Percentiles rank a stretch among this genome's conserved stretches.
Evolutionary conservation across 352 stramenopile species (phyloP).

Genomic region (Phytophthora idaei): DNA sequence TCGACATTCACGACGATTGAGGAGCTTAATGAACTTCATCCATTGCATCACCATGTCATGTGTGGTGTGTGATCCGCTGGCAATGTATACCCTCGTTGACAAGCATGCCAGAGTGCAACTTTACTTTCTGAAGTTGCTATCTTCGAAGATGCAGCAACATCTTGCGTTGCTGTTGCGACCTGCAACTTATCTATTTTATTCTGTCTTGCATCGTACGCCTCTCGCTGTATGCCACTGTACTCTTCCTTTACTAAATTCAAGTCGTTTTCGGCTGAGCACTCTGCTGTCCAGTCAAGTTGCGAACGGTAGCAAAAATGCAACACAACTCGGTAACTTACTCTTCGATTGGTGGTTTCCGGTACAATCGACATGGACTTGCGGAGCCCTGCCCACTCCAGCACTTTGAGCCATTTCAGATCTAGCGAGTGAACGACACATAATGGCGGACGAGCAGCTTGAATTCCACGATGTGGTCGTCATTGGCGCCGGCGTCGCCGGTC

Average conservation of each 20-base stretch:
- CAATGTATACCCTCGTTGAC: neutral
- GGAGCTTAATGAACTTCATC: no score
- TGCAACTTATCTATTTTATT: constrained; percentile 17
- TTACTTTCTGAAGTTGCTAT: neutral
- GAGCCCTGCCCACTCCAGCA: neutral
- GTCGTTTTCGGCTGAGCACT: neutral
- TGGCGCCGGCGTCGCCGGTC: constrained; percentile 65
- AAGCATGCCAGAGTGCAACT: neutral
- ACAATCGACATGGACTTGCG: neutral
- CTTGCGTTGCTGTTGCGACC: no score
- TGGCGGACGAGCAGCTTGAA: constrained; percentile 26
- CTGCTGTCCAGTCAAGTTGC: constrained; percentile 39
- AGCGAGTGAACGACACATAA: constrained; percentile 9
- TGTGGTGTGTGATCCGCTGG: no score
- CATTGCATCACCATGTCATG: no score
- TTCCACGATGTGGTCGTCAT: constrained; percentile 76
- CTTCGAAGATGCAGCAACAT: neutral
- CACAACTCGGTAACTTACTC: constrained; percentile 6
- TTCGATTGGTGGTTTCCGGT: constrained; percentile 35
- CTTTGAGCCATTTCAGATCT: constrained; percentile 27
- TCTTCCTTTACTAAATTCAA: constrained; percentile 19
- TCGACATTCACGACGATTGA: no score
- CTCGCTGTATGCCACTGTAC: constrained; percentile 6
- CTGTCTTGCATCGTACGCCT: constrained; percentile 18
- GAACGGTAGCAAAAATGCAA: constrained; percentile 25